These are phyloP conservation scores for Salix brachista DNA, from an alignment of 345 rosid genomes.

Conservation along the genomic window DNA sequence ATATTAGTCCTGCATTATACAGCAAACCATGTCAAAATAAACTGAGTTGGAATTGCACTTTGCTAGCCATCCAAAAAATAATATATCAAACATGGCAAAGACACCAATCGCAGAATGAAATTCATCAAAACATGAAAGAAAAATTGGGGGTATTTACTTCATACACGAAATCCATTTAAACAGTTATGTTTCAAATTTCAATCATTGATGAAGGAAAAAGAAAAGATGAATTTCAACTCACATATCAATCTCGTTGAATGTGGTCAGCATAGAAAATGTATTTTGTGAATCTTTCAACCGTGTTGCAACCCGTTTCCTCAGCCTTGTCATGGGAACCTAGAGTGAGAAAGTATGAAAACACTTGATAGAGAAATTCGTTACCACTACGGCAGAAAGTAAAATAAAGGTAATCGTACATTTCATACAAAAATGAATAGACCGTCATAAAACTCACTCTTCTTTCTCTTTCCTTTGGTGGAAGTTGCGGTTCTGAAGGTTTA, in stretches of 20 bases:
- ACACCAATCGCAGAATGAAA: background rate
- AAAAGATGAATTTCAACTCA: slow-evolving; percentile 21
- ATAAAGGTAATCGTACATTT: background rate
- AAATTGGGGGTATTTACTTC: background rate
- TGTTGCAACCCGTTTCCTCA: slow-evolving; percentile 79
- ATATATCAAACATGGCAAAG: background rate
- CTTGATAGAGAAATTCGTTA: background rate
- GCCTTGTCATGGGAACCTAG: slow-evolving; percentile 95
- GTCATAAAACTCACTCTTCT: slow-evolving; percentile 57
- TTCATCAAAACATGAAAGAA: too few species aligned
- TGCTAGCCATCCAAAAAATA: background rate
- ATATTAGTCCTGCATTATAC: slow-evolving; percentile 64
- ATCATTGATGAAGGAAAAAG: background rate
- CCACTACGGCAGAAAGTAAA: background rate
- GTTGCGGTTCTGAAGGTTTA: slow-evolving; percentile 67
- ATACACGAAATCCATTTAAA: background rate
- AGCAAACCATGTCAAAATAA: background rate
- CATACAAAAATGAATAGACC: background rate
- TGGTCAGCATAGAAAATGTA: slow-evolving; percentile 84
- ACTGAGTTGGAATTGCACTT: background rate
- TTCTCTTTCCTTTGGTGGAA: slow-evolving; percentile 94
- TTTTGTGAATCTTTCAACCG: slow-evolving; percentile 92
- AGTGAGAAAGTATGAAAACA: background rate
- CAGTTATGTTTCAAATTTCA: background rate
- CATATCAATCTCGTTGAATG: slow-evolving; percentile 96